Conservation (phyloP, 257 asterid species). For the Solanum bulbocastanum region DNA sequence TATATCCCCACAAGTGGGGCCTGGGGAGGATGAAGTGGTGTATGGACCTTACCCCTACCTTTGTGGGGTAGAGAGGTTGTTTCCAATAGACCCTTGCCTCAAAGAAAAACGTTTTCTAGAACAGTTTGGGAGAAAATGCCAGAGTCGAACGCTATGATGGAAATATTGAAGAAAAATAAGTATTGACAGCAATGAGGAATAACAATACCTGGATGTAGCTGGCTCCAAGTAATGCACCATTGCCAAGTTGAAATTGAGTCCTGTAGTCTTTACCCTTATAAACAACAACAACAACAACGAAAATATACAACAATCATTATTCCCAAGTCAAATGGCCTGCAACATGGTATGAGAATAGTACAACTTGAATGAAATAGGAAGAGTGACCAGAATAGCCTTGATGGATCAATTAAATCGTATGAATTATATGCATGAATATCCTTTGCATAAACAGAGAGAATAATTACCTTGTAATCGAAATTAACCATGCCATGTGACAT, state of each 20-base stretch:
- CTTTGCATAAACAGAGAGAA: not conserved
- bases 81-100: not conserved
- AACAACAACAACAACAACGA: not conserved
- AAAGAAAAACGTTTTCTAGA: not conserved
- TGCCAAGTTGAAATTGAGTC: slow-evolving; percentile 12
- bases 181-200: not conserved
- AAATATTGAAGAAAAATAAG: not conserved
- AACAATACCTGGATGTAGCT: slow-evolving; percentile 19
- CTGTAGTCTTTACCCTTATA: slow-evolving; percentile 11
- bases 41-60: not conserved
- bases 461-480: slow-evolving; percentile 88
- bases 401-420: not conserved
- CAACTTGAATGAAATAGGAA: not conserved
- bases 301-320: not conserved
- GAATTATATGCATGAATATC: not conserved
- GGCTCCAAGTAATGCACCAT: slow-evolving; percentile 15
- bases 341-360: not conserved
- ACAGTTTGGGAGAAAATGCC: not conserved
- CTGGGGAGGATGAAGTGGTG: not conserved
- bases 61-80: not conserved
- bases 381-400: not conserved
- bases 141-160: not conserved
- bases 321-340: not conserved
- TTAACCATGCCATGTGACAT: slow-evolving; percentile 91
- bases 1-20: not conserved